Evolutionary conservation across 78 protist species (phyloP).

Genomic region (Corallochytrium limacisporum): DNA sequence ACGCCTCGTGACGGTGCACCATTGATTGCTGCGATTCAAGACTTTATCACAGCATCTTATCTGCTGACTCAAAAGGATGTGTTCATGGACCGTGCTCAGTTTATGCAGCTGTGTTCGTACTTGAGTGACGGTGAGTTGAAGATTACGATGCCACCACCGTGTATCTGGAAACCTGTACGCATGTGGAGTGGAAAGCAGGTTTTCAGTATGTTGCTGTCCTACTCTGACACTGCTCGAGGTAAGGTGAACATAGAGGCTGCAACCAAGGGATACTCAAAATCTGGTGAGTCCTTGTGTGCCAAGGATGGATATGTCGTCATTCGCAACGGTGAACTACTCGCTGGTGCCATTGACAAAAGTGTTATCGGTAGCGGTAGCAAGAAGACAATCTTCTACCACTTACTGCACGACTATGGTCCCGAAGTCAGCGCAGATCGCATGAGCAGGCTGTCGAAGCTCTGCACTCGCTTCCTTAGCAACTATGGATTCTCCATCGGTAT

Average conservation of each 20-base stretch:
- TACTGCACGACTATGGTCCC: conserved; percentile 53
- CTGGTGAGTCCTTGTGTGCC: not conserved
- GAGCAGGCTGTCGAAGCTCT: conserved; percentile 79
- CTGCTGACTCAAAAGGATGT: conserved; percentile 68
- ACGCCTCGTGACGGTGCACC: conserved; percentile 96
- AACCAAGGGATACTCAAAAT: conserved; percentile 26
- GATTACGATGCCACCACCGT: conserved; percentile 59
- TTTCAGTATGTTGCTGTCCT: conserved; percentile 49
- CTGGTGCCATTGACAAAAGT: conserved; percentile 82
- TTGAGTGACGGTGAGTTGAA: conserved; percentile 4
- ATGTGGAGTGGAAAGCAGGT: conserved; percentile 99
- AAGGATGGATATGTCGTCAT: conserved; percentile 15
- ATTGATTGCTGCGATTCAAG: conserved; percentile 93
- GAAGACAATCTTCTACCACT: conserved; percentile 61
- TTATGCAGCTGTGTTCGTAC: conserved; percentile 36
- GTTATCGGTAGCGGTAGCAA: conserved; percentile 66
- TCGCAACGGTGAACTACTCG: conserved; percentile 59
- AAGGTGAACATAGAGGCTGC: conserved; percentile 48
- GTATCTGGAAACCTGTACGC: conserved; percentile 53
- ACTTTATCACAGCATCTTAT: conserved; percentile 81
- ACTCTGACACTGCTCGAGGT: conserved; percentile 17
- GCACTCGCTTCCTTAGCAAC: conserved; percentile 42
- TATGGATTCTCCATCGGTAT: conserved; percentile 95
- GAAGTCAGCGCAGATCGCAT: conserved; percentile 64
- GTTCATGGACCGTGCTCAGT: conserved; percentile 60